Base-by-base conservation (phyloP, 371 early-diverging fungal genomes). In the Capillidium heterosporum region DNA sequence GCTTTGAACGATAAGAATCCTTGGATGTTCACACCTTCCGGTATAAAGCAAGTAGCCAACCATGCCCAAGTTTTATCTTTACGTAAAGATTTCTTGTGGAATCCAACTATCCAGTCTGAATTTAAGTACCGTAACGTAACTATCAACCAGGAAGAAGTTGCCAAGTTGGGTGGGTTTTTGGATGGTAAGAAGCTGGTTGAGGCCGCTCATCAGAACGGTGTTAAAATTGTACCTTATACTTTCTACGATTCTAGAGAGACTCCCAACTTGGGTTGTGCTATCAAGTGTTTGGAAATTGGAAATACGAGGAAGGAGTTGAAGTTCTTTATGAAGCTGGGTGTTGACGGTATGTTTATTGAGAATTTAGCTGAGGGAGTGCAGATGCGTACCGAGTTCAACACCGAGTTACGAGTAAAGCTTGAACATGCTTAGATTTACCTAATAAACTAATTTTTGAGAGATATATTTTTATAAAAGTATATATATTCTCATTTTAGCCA, bases 321-420 rank as follows among this genome's bases (percentile, higher is more conserved):
- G 26, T 57, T 64, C 58, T 69, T 68, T 48, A 71, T 71, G 29
- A 50, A 39, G 1, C 41, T 63, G 48, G 71, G 71, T 32, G 47
- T 57, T 17, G 71, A 71, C 57, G 69, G 61, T 48, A 41, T 71
- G 57, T 71, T 71, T 62, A 65, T 67, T 40, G 71, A 71, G 32
- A 65, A 70, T 42, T 61, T 68, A 46, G 61, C 60, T 7, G 68
- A 70, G 43, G 65, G 69, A 5, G 54, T 55, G 21, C 46, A 47
- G 40, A 21, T 60, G 19, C 43, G 63, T 2, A 54, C 56, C 27
- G 48, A 56, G 21, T 64, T n/a, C 39, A 29, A 51, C 23, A 32
- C 31, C 10, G 13, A n/a, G 31, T 23, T 51, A 5, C 21, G 27
- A 8, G 3, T 27, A 7, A 48, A 48, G 3, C 26, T 10, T 26